Conservation (phyloP, 495 filamentous ascomycete species). For the Penicillium lividum region DNA sequence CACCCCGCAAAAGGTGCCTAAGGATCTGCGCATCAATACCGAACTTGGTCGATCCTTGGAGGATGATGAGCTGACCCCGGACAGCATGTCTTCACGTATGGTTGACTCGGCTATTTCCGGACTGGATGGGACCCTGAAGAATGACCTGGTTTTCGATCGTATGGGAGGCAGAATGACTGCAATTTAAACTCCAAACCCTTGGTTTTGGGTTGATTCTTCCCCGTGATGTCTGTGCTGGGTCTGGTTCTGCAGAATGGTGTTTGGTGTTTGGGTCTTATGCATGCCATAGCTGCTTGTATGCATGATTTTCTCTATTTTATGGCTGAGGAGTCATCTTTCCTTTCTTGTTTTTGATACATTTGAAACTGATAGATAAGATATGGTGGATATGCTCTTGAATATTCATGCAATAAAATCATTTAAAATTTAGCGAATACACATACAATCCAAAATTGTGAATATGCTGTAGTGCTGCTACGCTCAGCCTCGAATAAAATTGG, state of each 20-base stretch:
- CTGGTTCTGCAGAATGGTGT: slow-evolving; percentile 1
- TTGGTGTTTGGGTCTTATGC: slow-evolving; percentile 6
- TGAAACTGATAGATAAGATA: slow-evolving; percentile 12
- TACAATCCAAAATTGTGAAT: slow-evolving; percentile 3
- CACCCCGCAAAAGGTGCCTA: slow-evolving; percentile 39
- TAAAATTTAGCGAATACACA: slow-evolving; percentile 12
- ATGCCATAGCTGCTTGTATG: not conserved
- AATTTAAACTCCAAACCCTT: slow-evolving; percentile 18
- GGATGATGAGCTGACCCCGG: slow-evolving; percentile 60
- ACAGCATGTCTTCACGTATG: slow-evolving; percentile 68
- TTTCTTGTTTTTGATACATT: not conserved
- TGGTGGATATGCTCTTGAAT: slow-evolving; percentile 9
- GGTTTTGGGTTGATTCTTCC: not conserved
- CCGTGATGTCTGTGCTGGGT: not conserved
- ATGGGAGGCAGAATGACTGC: slow-evolving; percentile 44
- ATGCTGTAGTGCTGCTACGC: not conserved
- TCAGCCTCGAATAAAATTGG: not conserved
- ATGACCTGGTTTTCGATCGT: slow-evolving; percentile 44
- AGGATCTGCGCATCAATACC: slow-evolving; percentile 48
- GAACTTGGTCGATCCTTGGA: slow-evolving; percentile 41
- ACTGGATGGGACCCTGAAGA: slow-evolving; percentile 41
- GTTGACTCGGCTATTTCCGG: slow-evolving; percentile 54
- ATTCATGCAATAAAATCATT: slow-evolving; percentile 20
- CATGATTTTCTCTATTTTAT: slow-evolving; percentile 10
- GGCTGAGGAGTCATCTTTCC: slow-evolving; percentile 1